Evolutionary conservation across 2,329 filamentous ascomycete species (phyloP).

Genomic region (Pseudopyrenochaeta lycopersici): DNA sequence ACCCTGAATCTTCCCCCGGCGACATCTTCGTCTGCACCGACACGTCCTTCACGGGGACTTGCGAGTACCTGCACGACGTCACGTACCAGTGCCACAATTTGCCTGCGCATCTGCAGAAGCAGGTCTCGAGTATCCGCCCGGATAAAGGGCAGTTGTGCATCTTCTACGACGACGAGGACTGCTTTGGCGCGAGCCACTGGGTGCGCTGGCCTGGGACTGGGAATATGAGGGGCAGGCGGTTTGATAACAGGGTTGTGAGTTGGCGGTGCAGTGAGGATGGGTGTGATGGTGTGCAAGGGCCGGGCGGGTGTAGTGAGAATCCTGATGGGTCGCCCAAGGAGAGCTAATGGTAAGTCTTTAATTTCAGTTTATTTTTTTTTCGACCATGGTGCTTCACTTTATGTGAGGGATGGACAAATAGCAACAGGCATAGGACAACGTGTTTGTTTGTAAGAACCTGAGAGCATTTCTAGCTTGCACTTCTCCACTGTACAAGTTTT

Average conservation of each 20-base stretch:
- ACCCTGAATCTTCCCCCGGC: constrained; percentile 1
- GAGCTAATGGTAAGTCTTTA: no score
- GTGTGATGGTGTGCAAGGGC: no score
- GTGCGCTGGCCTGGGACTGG: constrained; percentile 3
- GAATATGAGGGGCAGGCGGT: constrained; percentile 6
- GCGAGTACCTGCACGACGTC: neutral
- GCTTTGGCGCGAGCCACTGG: constrained; percentile 1
- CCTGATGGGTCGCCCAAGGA: no score
- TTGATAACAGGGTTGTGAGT: constrained; percentile 5
- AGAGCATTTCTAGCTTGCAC: no score
- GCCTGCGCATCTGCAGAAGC: neutral
- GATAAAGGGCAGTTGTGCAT: constrained; percentile 3
- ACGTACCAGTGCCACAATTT: neutral
- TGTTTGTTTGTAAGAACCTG: no score
- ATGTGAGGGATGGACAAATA: no score
- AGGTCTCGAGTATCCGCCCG: neutral
- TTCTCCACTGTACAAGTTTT: no score
- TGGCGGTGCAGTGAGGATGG: constrained; percentile 2
- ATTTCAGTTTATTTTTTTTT: no score
- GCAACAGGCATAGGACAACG: no score
- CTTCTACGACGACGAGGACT: constrained; percentile 1
- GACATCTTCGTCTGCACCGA: constrained; percentile 3
- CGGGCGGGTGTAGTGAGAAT: no score
- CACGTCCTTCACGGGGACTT: neutral
- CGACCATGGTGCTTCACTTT: no score